phyloP scores from a whole-genome alignment of 805 yeast species.

The Lipomyces anomalus region DNA sequence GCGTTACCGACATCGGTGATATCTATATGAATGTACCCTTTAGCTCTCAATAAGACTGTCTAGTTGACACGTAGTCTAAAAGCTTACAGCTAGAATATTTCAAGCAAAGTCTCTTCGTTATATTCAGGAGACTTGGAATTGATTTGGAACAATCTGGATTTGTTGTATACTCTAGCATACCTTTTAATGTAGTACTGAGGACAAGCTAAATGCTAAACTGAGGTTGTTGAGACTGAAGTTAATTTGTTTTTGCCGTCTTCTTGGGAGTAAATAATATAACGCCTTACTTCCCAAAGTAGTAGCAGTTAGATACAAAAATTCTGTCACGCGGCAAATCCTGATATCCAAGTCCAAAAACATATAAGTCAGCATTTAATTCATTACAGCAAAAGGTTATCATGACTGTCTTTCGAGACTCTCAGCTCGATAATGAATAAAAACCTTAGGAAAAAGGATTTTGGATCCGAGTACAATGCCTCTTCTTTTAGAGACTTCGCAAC shows the following conservation, averaged over 20 bases:
- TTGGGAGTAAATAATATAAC: no score
- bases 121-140: slow-evolving; percentile 17
- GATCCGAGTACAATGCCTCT: slow-evolving; percentile 38
- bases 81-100: slow-evolving; percentile 25
- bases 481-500: slow-evolving; percentile 62
- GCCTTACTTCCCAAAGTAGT: neutral
- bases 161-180: neutral
- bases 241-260: no score
- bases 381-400: no score
- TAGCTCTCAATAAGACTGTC: neutral
- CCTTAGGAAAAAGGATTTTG: slow-evolving; percentile 20
- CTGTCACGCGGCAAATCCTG: no score
- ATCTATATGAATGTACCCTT: slow-evolving; percentile 14
- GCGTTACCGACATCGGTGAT: slow-evolving; percentile 37
- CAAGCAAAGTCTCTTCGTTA: slow-evolving; percentile 25
- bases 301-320: no score
- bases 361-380: no score
- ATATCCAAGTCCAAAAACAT: no score
- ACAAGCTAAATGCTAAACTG: neutral
- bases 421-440: neutral
- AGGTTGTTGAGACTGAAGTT: no score
- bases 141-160: slow-evolving; percentile 1
- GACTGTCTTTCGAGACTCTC: no score
- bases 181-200: neutral
- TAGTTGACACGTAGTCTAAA: neutral